Base-by-base conservation (phyloP, 2,329 filamentous ascomycete genomes). In the Sporothrix mexicana region DNA sequence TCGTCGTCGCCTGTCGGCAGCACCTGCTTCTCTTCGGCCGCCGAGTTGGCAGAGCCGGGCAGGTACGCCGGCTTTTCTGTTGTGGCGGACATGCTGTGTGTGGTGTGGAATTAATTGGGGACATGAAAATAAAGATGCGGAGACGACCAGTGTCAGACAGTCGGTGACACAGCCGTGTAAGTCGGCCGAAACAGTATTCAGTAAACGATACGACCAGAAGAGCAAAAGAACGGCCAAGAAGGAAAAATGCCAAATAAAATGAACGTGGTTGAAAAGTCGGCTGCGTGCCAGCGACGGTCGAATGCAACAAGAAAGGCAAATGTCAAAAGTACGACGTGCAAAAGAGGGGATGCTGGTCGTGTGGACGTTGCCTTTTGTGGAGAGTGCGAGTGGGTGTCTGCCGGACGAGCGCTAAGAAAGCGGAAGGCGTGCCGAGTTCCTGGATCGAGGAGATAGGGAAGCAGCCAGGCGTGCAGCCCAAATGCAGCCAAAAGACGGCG, bases 11-110 rank as follows among this genome's bases (percentile, higher is more conserved):
- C 9, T 13, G 17, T 15, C 15, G 73, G 61, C 23, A 73, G 36
- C 3, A 6, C 73, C 47, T 47, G 69, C 30, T 75, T 75, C 57
- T 76, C 75, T n/a, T 76, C 74, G 20, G 12, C 23, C 1, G 5
- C 23, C 2, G 51, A 49, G 15, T 72, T 68, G 30, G 70, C 72
- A 23, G 69, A 57, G 45, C 59, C 59, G 41, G 59, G 59, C 2
- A 68, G 30, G 2, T 30, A 47, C 23, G 72, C n/a, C 5, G 59
- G 68, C 13, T 69, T 62, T 15, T 72, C 74, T 23, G 69, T 30
- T 17, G 72, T 51, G 55, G 69, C 66, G 9, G 59, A 64, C 72
- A 73, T 73, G 2, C 15, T 61, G 12, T 20, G 10, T 61, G 23
- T 17, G 7, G 30, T 25, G 61, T 20, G 41, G 3, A 36, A 36